phyloP scores from a whole-genome alignment of 495 filamentous ascomycete genomes.

The Pseudotulostoma volvatum region DNA sequence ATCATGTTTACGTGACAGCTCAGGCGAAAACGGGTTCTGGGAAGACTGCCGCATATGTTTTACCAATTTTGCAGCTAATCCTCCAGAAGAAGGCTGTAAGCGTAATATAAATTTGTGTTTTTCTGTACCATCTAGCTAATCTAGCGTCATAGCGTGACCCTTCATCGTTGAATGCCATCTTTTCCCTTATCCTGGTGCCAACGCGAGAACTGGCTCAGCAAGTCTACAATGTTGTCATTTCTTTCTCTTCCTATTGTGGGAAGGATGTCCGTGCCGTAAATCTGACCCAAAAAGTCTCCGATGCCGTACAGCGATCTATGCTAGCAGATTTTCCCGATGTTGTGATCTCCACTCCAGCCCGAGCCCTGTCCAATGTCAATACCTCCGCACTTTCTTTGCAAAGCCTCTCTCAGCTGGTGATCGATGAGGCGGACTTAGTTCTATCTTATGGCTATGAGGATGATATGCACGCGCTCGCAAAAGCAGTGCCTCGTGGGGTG shows the following conservation, averaged over 20 bases:
- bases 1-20: no score
- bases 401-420: constrained; percentile 60
- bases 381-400: constrained; percentile 50
- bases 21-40: constrained; percentile 87
- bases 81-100: constrained; percentile 57
- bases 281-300: constrained; percentile 72
- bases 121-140: constrained; percentile 4
- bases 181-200: constrained; percentile 78
- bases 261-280: constrained; percentile 71
- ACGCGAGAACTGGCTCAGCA: constrained; percentile 89
- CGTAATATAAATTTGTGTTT: no score
- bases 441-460: constrained; percentile 88
- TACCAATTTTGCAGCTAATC: constrained; percentile 70
- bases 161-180: constrained; percentile 29
- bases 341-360: constrained; percentile 73
- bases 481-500: constrained; percentile 61
- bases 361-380: constrained; percentile 54
- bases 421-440: constrained; percentile 93
- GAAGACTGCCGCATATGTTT: constrained; percentile 94
- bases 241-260: constrained; percentile 64
- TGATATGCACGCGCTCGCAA: constrained; percentile 62
- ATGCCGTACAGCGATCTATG: constrained; percentile 66
- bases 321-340: constrained; percentile 81
- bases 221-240: constrained; percentile 55
- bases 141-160: constrained; percentile 4